Base-by-base conservation (phyloP, 371 early-diverging fungal genomes). In the Capillidium rhysosporum region DNA sequence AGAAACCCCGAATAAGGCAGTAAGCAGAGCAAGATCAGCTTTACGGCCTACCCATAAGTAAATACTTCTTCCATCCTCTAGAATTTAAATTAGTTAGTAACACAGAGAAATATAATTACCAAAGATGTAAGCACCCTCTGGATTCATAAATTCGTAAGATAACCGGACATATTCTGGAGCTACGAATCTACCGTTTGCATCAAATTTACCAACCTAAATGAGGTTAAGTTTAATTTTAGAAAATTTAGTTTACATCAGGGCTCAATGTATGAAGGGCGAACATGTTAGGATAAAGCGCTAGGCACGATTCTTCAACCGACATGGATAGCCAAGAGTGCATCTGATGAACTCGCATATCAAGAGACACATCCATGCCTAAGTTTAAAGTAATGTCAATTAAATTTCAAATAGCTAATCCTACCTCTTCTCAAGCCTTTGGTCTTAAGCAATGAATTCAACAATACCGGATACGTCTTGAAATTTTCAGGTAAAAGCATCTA, bases 381-480 rank as follows among this genome's bases (percentile, higher is more conserved):
- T 40, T n/a, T n/a, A n/a, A n/a, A n/a, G 46, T 20, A 30, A 29
- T 39, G 38, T 24, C 64, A 53, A 18, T 41, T 21, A 41, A 16
- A 25, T 34, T 52, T 16, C 39, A 1, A 25, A 52, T 26, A 46
- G 24, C 41, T 56, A 14, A 52, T 51, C 57, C 58, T 66, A 71
- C 82, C 82, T 52, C 65, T 69, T 40, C 88, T 76, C 52, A 94
- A 67, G 0, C 83, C 77, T 18, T 67, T 69, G 43, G 76, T 75
- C 59, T 94, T 94, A 24, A 88, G 74, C 52, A 97, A 60, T 18
- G 87, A 69, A 39, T 93, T 75, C 1, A 80, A 69, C 67, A 85
- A 92, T 30, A 96, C 69, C n/a, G 98, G 97, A 52, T 86, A 73
- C 54, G 96, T 70, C 66, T 97, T 97, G 70, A 84, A 91, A 0